Percentiles rank a stretch among this genome's conserved stretches.
Conservation (phyloP, 345 rosid genomes). For the Dovyalis caffra region DNA sequence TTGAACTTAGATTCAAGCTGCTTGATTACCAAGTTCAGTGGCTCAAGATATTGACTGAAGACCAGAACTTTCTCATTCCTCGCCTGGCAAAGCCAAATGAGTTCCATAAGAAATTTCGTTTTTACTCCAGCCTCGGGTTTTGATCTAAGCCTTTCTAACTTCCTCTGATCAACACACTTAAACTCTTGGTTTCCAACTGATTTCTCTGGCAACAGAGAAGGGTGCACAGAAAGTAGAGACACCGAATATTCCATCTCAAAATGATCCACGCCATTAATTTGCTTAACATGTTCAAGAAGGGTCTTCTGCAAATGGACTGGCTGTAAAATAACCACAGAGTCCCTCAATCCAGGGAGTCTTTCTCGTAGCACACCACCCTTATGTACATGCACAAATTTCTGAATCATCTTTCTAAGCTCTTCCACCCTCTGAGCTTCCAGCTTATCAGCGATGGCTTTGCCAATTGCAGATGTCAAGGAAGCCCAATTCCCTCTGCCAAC, state of each 20-base stretch:
- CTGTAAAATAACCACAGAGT: conserved; percentile 50
- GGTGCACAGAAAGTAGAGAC: conserved; percentile 62
- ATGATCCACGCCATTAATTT: not conserved
- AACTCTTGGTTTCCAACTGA: conserved; percentile 1
- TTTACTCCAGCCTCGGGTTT: conserved; percentile 55
- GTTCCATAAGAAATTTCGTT: conserved; percentile 54
- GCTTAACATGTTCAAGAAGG: conserved; percentile 29
- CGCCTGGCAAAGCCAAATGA: conserved; percentile 44
- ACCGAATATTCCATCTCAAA: conserved; percentile 32
- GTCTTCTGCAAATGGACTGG: conserved; percentile 48
- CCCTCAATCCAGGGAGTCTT: conserved; percentile 65
- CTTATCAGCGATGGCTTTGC: conserved; percentile 20
- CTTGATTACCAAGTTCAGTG: conserved; percentile 43
- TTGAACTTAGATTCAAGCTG: conserved; percentile 38
- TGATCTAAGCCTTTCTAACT: conserved; percentile 27
- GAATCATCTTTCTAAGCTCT: conserved; percentile 36
- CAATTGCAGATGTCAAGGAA: conserved; percentile 32
- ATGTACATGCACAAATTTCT: conserved; percentile 72
- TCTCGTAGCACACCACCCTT: conserved; percentile 58
- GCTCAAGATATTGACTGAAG: conserved; percentile 59
- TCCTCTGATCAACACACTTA: conserved; percentile 5
- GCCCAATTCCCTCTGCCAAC: conserved; percentile 35
- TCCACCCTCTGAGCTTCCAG: conserved; percentile 16
- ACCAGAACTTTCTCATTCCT: conserved; percentile 67
- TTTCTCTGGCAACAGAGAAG: conserved; percentile 38